Evolutionary conservation across 2,329 filamentous ascomycete genomes (phyloP).

Genomic region (Xylaria sp.): DNA sequence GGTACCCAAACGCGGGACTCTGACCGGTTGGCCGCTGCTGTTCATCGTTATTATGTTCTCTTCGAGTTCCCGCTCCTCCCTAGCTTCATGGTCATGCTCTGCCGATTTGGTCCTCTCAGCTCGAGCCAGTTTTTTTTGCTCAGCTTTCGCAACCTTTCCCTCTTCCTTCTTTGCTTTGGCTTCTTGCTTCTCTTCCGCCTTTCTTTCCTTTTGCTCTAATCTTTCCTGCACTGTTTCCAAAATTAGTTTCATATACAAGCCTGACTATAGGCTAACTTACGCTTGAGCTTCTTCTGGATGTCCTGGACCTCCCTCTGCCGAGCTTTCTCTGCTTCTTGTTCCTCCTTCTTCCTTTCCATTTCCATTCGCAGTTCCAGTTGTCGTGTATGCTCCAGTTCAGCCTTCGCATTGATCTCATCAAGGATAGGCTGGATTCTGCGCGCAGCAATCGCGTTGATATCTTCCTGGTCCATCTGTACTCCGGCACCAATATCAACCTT

Average conservation of each 20-base stretch:
- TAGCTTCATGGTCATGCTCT: conserved; percentile 48
- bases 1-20: conserved; percentile 31
- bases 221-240: conserved; percentile 58
- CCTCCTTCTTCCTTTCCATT: conserved; percentile 71
- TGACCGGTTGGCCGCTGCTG: conserved; percentile 44
- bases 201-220: conserved; percentile 57
- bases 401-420: conserved; percentile 84
- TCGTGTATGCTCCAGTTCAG: conserved; percentile 76
- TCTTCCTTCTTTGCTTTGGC: conserved; percentile 57
- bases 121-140: conserved; percentile 63
- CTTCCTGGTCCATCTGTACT: conserved; percentile 79
- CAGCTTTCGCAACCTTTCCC: conserved; percentile 63
- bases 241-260: conserved; percentile 35
- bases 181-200: conserved; percentile 62
- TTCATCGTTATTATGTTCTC: conserved; percentile 40
- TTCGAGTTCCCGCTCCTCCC: conserved; percentile 39
- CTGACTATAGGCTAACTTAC: conserved; percentile 56
- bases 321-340: conserved; percentile 62
- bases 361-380: conserved; percentile 72
- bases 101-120: conserved; percentile 65
- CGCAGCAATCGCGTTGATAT: conserved; percentile 82
- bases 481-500: conserved; percentile 81
- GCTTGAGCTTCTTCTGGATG: conserved; percentile 65
- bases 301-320: conserved; percentile 66
- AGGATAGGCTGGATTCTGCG: conserved; percentile 83